Evolutionary conservation across 148 eudicot genomes (phyloP).

Genomic region (Fagopyrum homotropicum): DNA sequence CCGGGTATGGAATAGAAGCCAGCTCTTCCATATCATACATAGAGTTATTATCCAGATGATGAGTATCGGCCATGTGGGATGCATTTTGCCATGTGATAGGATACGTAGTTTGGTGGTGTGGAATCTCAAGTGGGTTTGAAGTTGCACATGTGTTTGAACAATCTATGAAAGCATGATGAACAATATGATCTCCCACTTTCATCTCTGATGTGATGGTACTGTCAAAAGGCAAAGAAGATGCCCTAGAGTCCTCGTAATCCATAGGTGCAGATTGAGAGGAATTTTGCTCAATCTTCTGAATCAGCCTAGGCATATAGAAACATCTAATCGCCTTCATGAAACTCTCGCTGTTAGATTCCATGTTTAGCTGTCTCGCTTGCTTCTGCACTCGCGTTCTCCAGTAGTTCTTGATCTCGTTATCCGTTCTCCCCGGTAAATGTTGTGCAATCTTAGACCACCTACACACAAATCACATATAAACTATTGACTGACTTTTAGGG

Average conservation of each 20-base stretch:
- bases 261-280: slow-evolving; percentile 10
- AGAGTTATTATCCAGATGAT: not conserved
- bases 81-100: not conserved
- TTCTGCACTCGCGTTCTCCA: slow-evolving; percentile 80
- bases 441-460: slow-evolving; percentile 79
- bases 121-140: slow-evolving; percentile 8
- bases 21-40: not conserved
- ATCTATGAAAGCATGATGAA: not conserved
- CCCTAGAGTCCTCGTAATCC: slow-evolving; percentile 7
- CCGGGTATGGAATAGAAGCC: not conserved
- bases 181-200: not conserved
- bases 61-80: not conserved
- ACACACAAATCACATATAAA: not conserved
- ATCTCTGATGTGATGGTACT: slow-evolving; percentile 1
- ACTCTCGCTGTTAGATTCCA: slow-evolving; percentile 48
- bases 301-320: slow-evolving; percentile 57
- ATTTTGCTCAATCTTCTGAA: slow-evolving; percentile 48
- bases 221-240: slow-evolving; percentile 1
- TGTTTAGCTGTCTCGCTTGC: slow-evolving; percentile 56
- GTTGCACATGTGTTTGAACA: not conserved
- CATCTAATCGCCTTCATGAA: slow-evolving; percentile 46
- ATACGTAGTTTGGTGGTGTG: not conserved
- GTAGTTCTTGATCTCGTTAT: slow-evolving; percentile 63
- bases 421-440: slow-evolving; percentile 65
- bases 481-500: not conserved